A percentile compares a stretch with the other conserved stretches of the same genome.
Conservation (phyloP, 768 basidiomycete species). For the Mrakia hoshinonis region DNA sequence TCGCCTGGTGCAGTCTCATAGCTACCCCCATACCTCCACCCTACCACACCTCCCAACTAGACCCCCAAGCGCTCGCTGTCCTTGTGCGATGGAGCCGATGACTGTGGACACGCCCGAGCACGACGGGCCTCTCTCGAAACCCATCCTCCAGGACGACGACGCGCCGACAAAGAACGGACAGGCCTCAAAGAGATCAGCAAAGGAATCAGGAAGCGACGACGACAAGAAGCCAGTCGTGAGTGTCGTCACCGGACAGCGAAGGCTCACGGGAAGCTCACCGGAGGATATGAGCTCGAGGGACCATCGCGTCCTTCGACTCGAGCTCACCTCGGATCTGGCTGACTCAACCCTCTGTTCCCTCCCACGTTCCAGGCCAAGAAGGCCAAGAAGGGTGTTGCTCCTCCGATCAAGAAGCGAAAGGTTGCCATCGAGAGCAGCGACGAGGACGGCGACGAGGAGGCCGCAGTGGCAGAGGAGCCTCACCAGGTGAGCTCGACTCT, state of each 20-base stretch:
- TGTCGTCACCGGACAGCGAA: neutral
- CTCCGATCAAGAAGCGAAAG: slow-evolving; percentile 28
- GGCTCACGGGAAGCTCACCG: neutral
- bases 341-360: neutral
- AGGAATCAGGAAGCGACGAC: neutral
- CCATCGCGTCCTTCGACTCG: neutral
- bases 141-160: slow-evolving; percentile 10
- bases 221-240: slow-evolving; percentile 15
- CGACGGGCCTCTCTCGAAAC: slow-evolving; percentile 1
- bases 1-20: neutral
- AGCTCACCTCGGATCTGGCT: neutral
- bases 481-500: slow-evolving; percentile 6
- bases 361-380: slow-evolving; percentile 22
- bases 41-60: neutral
- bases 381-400: slow-evolving; percentile 14
- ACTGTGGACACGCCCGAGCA: neutral
- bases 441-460: slow-evolving; percentile 13
- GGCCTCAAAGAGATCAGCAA: slow-evolving; percentile 3
- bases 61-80: too few species aligned
- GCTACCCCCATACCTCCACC: neutral
- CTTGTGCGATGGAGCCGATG: slow-evolving; percentile 21
- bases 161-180: neutral
- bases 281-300: neutral
- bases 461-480: neutral
- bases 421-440: slow-evolving; percentile 24